Base-by-base conservation (phyloP, 345 rosid genomes). In the Tarenaya hassleriana region DNA sequence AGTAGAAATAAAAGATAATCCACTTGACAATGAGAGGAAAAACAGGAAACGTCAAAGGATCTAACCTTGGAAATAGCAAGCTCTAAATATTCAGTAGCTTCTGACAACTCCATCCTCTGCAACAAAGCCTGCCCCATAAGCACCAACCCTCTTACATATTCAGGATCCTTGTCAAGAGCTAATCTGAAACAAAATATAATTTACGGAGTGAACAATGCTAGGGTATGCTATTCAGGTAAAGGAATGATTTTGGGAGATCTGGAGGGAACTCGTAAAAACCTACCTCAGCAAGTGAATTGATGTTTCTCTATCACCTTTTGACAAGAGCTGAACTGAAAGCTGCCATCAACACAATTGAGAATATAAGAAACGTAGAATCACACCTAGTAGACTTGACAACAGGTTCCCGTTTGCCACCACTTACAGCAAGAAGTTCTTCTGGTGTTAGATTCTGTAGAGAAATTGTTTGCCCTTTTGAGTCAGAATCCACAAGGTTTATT, bases 121-220 rank as follows among this genome's bases (percentile, higher is more conserved):
- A 82, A 62, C 43, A 80, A 72, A 67, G 81, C 57, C 69, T 84
- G 87, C 8, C 98, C 96, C 89, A 82, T 46, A 54, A 79, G 62
- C 56, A 79, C 71, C 79, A 80, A 47, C 35, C 86, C 87, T 32
- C 53, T 61, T 17, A 74, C 57, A 58, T 69, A 70, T 45, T 70
- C 83, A 60, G 96, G 98, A 60, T 91, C 96, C 63, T 84, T 91
- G 29, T 70, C 74, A 46, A 91, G 80, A 46, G 92, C 92, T 55
- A 78, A 50, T 58, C 98, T 91, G 82, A 47, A 55, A 59, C 7
- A 13, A 69, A n/a, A 54, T 15, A 39, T 37, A 12, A 58, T 32
- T 32, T 21, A 47, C 19, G 27, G 34, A 58, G 43, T 66, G 38
- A 63, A 63, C 10, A 55, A 48, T 27, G 15, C 45, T 63, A 17